A percentile compares a stretch with the other conserved stretches of the same genome.
Conservation (phyloP, 306 rosid genomes). For the Quercus gilva region DNA sequence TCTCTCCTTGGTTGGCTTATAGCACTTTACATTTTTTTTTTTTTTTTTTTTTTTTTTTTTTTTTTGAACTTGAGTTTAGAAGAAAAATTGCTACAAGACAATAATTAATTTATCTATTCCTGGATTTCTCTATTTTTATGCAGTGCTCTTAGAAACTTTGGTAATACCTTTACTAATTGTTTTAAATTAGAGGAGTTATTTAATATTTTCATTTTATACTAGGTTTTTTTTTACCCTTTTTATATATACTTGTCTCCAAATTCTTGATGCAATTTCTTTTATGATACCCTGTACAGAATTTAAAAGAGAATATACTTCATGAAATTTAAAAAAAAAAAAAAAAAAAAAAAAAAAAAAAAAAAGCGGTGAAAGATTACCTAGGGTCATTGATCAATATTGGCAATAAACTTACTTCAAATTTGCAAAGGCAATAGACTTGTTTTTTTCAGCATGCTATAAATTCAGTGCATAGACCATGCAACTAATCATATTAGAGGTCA, state of each 20-base stretch:
- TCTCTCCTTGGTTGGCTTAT: background rate
- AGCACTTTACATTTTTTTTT: too few species aligned
- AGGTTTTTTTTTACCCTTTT: too few species aligned
- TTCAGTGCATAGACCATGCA: background rate
- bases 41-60: background rate
- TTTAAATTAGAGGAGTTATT: too few species aligned
- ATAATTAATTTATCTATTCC: background rate
- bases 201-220: too few species aligned
- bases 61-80: background rate
- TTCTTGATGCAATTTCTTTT: too few species aligned
- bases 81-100: background rate
- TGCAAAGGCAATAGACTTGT: background rate
- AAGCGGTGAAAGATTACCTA: background rate
- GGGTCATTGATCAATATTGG: background rate
- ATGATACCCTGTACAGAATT: background rate
- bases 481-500: background rate
- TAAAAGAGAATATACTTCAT: background rate
- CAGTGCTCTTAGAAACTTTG: background rate
- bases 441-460: background rate
- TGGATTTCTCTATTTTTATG: background rate
- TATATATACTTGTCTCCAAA: too few species aligned
- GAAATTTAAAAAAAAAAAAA: too few species aligned
- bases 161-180: background rate
- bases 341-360: too few species aligned
- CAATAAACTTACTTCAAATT: background rate